Evolutionary conservation across 768 basidiomycete genomes (phyloP).

Genomic region (Melanogaster broomeanus): DNA sequence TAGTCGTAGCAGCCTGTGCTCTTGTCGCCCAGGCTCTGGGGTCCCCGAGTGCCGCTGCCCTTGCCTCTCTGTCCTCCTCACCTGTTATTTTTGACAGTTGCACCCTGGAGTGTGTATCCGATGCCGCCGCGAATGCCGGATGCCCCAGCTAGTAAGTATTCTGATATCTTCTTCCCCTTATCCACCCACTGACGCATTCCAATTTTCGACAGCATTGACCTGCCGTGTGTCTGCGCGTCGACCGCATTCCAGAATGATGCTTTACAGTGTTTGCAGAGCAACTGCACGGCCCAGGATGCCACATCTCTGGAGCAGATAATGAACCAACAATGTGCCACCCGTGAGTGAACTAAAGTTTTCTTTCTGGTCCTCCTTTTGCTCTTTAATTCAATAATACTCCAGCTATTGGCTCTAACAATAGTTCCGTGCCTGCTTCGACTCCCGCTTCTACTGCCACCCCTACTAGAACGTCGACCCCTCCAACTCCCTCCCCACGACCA

Average conservation of each 20-base stretch:
- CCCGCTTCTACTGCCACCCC: neutral
- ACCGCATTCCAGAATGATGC: constrained; percentile 38
- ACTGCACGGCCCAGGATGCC: constrained; percentile 35
- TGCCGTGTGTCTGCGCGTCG: constrained; percentile 42
- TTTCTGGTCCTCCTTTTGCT: neutral
- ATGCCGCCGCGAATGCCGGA: neutral
- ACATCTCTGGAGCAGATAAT: constrained; percentile 33
- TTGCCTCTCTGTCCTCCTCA: constrained; percentile 3
- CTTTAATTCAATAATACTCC: neutral
- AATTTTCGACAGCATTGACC: constrained; percentile 34
- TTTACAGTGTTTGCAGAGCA: constrained; percentile 31
- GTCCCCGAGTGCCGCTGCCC: neutral
- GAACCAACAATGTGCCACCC: constrained; percentile 29
- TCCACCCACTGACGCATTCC: neutral
- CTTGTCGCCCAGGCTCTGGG: constrained; percentile 25
- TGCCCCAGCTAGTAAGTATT: constrained; percentile 20
- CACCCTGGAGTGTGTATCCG: constrained; percentile 4
- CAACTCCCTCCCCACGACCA: too few species aligned
- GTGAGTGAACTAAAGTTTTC: constrained; percentile 11
- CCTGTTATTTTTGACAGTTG: constrained; percentile 6
- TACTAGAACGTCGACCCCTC: neutral
- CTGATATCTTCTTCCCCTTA: neutral
- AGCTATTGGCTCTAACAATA: neutral
- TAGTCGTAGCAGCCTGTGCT: constrained; percentile 11
- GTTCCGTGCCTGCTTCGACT: neutral